Base-by-base conservation (phyloP, 148 eudicot genomes). In the Silene conica region DNA sequence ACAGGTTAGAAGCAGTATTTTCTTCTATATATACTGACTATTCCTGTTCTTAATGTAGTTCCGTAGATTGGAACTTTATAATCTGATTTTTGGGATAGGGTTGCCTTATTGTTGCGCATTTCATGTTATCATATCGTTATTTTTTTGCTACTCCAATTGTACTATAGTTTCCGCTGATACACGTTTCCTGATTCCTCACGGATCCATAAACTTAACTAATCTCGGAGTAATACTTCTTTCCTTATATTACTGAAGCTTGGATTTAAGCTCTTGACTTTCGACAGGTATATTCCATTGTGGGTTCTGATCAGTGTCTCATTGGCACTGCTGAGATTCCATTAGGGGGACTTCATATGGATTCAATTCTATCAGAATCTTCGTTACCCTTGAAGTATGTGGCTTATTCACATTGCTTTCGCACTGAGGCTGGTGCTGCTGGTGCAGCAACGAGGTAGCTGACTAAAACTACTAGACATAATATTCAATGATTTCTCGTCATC, bases 371-470 rank as follows among this genome's bases (percentile, higher is more conserved):
- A 14, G 95, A 89, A 62, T 83, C 89, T 38, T 84, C 88, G 15
- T 84, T 92, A 80, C 97, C 97, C 74, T 66, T 88, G 73, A 90
- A 89, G 77, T 92, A 92, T 77, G 95, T 88, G 28, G 97, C 98
- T 66, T 83, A 88, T 83, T 94, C 97, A 62, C 98, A 91, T 82
- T 94, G 97, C 80, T 94, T 94, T 64, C 91, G 97, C 34, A 94
- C 98, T n/a, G 98, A 94, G 78, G 98, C 98, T 72, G 98, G 98
- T 74, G 97, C 97, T 69, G 97, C 97, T 58, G 98, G 98, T 20
- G 77, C 89, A 31, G 92, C 98, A 48, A 91, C 95, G 60, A 89
- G 96, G 98, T 91, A 85, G 74, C 26, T 54, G 70, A 34, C 58
- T 38, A 22, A 6, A 34, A 9, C 22, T 8, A 3, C 4, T 13